Conservation (phyloP, 768 basidiomycete genomes). For the Lentinula sp. region DNA sequence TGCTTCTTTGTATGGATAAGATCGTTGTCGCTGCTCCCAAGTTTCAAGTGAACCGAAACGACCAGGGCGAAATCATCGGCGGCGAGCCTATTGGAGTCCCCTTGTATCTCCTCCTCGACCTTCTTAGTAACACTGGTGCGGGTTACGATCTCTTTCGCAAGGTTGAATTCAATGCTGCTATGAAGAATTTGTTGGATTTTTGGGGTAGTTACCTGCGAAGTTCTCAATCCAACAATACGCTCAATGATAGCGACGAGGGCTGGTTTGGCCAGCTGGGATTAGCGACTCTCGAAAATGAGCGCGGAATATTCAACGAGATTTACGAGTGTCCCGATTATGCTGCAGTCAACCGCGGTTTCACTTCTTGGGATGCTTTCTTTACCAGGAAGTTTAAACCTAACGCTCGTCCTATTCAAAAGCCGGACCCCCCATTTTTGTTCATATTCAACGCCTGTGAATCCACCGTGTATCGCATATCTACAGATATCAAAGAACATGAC, state of each 20-base stretch:
- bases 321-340: conserved; percentile 19
- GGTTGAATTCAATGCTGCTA: background rate
- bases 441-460: conserved; percentile 42
- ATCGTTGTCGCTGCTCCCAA: background rate
- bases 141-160: background rate
- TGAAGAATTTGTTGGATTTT: background rate
- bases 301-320: conserved; percentile 13
- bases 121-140: background rate
- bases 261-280: background rate
- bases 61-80: background rate
- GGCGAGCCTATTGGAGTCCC: conserved; percentile 4
- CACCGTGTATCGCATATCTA: conserved; percentile 26
- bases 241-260: background rate
- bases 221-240: background rate
- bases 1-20: background rate
- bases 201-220: conserved; percentile 1
- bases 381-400: conserved; percentile 25
- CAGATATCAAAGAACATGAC: conserved; percentile 28
- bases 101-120: conserved; percentile 4
- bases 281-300: conserved; percentile 1
- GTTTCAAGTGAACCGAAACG: background rate
- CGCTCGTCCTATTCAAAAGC: conserved; percentile 27
- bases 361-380: conserved; percentile 40
- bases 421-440: conserved; percentile 15
- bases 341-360: conserved; percentile 27